Evolutionary conservation across 305 asterid species (phyloP), one percentile per base, ranked within the genome.

Genomic region (Salvia sclarea): DNA sequence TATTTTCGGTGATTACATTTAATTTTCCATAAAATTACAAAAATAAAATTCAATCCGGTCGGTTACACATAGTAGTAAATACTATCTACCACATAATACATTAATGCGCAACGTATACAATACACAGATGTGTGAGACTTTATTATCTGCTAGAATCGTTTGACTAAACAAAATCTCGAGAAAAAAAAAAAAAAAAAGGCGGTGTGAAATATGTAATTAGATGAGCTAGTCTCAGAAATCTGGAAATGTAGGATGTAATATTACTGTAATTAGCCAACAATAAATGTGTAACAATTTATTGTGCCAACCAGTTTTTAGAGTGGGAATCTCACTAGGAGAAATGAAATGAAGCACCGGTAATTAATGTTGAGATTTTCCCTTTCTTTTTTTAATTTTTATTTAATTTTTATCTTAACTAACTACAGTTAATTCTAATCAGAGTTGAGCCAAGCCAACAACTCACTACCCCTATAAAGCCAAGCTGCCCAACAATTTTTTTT

Each of bases 391-490:
- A 14, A 8, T 53, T 59, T 68, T 68, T 37, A 24, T 35, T 44
- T 28, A 3, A 28, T 28, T 16, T 57, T 17, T 6, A n/a, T 6
- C 20, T 7, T 3, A 45, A 35, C 35, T 56, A 62, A 82, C 82
- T 66, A 52, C 31, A 56, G 83, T 78, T 68, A 66, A 8, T 10
- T 21, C 44, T 33, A 22, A 10, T 7, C 5, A 18, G 38, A 49
- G 80, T 52, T 63, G 69, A 68, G 77, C 75, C 82, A 72, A 81
- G 80, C 81, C 80, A 66, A 63, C 68, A 2, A 12, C 45, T 5
- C 18, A 24, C 12, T 6, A 21, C 17, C 43, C 6, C 61, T 57
- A 68, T 66, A 71, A 76, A 79, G 82, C 84, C 80, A 71, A 78
- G 82, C 41, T 58, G 61, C 48, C 73, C n/a, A 21, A 57, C 41